Evolutionary conservation across 371 early-diverging fungal species (phyloP), one percentile per base, ranked within the genome.

Genomic region (Dipsacomyces acuminosporus): DNA sequence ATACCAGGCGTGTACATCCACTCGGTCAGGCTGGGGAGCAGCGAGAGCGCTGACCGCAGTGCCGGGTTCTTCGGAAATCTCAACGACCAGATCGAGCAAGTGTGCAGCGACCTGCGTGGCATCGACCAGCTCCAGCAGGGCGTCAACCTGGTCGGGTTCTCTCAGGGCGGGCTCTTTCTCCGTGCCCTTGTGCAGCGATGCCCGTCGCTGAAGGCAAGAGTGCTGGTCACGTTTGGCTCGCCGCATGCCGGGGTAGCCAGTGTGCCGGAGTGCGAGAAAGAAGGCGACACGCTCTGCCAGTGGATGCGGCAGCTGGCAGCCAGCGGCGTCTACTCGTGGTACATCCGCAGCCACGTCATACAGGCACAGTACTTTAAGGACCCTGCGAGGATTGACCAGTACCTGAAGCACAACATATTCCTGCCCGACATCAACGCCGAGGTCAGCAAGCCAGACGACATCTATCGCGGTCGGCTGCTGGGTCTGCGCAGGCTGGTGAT

Each of bases 121-220:
- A 77, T 85, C 25, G 65, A 71, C 4, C 79, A 82, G 45, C 80
- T 94, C 11, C 21, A 62, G 19, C 50, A 74, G 43, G 93, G 93
- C 0, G 93, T 90, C 72, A 88, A 95, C 70, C 88, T 90, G 21
- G 76, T 96, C 47, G 97, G 97, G n/a, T 93, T 96, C 73, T 93
- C 94, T 4, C 96, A 96, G 67, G 87, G 86, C 35, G 87, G 87
- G 2, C 75, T 82, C 49, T 85, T 87, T 43, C 43, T 77, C 26
- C 73, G 96, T 11, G 89, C 84, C 0, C 86, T 88, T 45, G 82
- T 89, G 7, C 80, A 96, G 65, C 76, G 84, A 41, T 96, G 94
- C 66, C 85, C 87, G 48, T 56, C 66, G 25, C 87, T 93, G 14
- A 74, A 77, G 0, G 79, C 90, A n/a, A 80, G 80, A 44, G 83